phyloP scores from a whole-genome alignment of 208 protist genomes.

The Trypanosoma mega region DNA sequence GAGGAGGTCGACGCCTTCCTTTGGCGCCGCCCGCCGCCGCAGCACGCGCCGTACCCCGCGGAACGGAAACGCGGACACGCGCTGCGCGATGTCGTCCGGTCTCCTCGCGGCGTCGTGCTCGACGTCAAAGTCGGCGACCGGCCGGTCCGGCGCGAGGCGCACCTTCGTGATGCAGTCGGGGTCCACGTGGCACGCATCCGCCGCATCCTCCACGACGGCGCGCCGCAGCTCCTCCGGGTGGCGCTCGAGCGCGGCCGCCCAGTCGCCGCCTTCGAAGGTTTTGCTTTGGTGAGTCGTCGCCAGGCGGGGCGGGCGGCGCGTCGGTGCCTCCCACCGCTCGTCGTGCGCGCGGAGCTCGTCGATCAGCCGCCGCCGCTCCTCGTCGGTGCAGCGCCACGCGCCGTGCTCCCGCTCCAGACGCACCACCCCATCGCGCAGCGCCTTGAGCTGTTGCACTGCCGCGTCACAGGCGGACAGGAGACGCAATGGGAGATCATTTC shows the following conservation, averaged over 20 bases:
- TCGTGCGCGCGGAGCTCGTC: slow-evolving; percentile 18
- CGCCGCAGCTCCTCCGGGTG: slow-evolving; percentile 33
- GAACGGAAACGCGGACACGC: slow-evolving; percentile 29
- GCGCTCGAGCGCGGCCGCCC: slow-evolving; percentile 39
- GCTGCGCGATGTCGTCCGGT: slow-evolving; percentile 22
- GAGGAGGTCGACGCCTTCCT: slow-evolving; percentile 24
- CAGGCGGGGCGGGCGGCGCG: background rate
- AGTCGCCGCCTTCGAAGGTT: slow-evolving; percentile 33
- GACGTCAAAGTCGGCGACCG: slow-evolving; percentile 37
- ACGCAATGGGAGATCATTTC: slow-evolving; percentile 1
- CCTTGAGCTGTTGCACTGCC: background rate
- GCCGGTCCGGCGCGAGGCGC: slow-evolving; percentile 22
- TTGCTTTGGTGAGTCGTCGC: slow-evolving; percentile 23
- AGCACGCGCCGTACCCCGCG: slow-evolving; percentile 24
- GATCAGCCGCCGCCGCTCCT: background rate
- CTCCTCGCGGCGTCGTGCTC: slow-evolving; percentile 23
- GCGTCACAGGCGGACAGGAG: slow-evolving; percentile 3
- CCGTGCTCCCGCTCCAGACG: background rate
- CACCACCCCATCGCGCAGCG: too few relatives aligned
- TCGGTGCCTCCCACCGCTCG: slow-evolving; percentile 19
- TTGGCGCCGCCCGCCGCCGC: slow-evolving; percentile 13
- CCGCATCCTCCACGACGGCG: slow-evolving; percentile 30
- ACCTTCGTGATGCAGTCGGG: slow-evolving; percentile 32
- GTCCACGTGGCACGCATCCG: slow-evolving; percentile 32
- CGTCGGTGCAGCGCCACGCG: background rate